Evolutionary conservation across 306 rosid genomes (phyloP).

Genomic region (Quercus wislizeni): DNA sequence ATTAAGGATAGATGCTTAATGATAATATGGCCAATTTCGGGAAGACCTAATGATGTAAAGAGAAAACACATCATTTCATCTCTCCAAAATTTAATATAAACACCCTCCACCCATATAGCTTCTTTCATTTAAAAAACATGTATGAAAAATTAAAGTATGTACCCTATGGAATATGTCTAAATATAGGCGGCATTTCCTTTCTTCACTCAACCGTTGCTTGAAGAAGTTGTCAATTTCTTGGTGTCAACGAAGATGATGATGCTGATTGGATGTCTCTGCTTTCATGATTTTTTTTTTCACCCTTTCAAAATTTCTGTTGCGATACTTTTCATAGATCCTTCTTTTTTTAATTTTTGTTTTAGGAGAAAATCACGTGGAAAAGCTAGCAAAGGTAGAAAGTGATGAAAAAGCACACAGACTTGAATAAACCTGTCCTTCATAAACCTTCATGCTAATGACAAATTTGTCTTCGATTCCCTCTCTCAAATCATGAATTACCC

Average conservation of each 20-base stretch:
- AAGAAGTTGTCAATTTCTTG: slow-evolving; percentile 22
- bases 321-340: not conserved
- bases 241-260: slow-evolving; percentile 31
- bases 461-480: not conserved
- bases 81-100: not conserved
- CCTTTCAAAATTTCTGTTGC: not conserved
- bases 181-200: slow-evolving; percentile 9
- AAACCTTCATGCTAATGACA: not conserved
- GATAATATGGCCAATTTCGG: slow-evolving; percentile 3
- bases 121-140: not conserved
- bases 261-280: slow-evolving; percentile 19
- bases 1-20: slow-evolving; percentile 9
- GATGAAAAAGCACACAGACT: slow-evolving; percentile 9
- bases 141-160: not conserved
- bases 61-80: slow-evolving; percentile 20
- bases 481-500: slow-evolving; percentile 5
- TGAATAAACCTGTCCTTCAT: not conserved
- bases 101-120: not conserved
- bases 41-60: slow-evolving; percentile 36
- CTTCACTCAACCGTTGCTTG: slow-evolving; percentile 28
- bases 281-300: slow-evolving; percentile 9
- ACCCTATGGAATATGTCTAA: not conserved
- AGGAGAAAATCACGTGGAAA: slow-evolving; percentile 36
- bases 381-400: slow-evolving; percentile 6
- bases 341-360: not conserved